Evolutionary conservation across 78 protist genomes (phyloP), one percentile per base, ranked within the genome.

Genomic region (Dictyostelium citrinum): DNA sequence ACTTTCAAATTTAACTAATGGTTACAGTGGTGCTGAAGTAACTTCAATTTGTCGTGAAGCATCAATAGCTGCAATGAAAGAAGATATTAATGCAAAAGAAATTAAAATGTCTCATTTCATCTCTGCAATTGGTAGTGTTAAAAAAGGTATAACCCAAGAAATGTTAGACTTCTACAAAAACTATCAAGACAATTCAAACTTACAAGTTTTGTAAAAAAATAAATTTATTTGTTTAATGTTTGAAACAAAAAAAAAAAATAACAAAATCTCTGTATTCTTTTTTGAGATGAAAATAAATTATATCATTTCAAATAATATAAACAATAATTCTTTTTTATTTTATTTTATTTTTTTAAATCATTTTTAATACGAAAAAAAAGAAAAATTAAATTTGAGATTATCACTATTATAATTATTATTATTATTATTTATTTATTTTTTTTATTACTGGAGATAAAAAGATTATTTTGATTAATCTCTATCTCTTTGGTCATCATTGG

Each of bases 11-110:
- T 16, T 75, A 67, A 77, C 91, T 24, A 90, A 90, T 16, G 99
- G 99, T 24, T 96, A 75, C 82, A 90, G 97, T 10, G 99, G 99
- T 16, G 99, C 99, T 1, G 99, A 99, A 75, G 71, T 98, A 12
- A 97, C 97, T 20, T 81, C 97, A n/a, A 80, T 98, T n/a, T 97
- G 98, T 90, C 90, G 98, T 24, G 99, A 97, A 71, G 99, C 99
- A 0, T 95, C 96, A 2, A 45, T 98, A 35, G 29, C 29, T 8
- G 99, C 98, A 2, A 78, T 98, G 82, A 60, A 49, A 14, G 96
- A 97, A 49, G 82, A 91, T 78, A 1, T 67, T 1, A 39, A 83
- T 61, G 93, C 90, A 49, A 82, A 82, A 68, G 14, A 17, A 9
- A 60, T 91, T 0, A 17, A 33, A 22, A 79, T 91, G 91, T 55